Base-by-base conservation (phyloP, 306 rosid genomes). In the Sophora flavescens region DNA sequence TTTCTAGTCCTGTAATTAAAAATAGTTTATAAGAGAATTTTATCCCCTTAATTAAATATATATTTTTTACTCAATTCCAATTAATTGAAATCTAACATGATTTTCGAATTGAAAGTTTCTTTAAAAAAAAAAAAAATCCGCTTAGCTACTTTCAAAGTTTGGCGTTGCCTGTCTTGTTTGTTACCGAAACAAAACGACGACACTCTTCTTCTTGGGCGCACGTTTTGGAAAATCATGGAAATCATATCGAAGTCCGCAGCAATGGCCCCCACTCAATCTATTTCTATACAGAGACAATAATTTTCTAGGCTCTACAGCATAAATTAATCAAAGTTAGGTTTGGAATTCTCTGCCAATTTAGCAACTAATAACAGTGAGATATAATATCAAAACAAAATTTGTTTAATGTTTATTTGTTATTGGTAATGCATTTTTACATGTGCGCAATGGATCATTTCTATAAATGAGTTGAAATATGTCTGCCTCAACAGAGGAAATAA, bases 231-330 rank as follows among this genome's bases (percentile, higher is more conserved):
- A 15, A 41, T 33, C 48, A 18, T 14, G 17, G 14, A 9, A 41
- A 39, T 57, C 56, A 30, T 8, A 16, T 73, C 1, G 8, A 14
- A 6, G 42, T 33, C 30, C 11, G 28, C 47, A 18, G 33, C 44
- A 0, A 0, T 18, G 78, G 72, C 12, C 77, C 81, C 79, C 83
- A 71, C 82, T 74, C 82, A 79, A 82, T 82, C 83, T 42, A 68
- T 60, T 3, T 4, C 68, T 15, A 18, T 50, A 4, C 32, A 6
- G 32, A 36, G 5, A 22, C 47, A 53, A n/a, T 70, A 1, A 30
- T 73, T 9, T 15, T 15, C 6, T 35, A 11, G 22, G 4, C 2
- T 2, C 38, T 2, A 1, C 26, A 6, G 17, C 33, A 6, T 47
- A 47, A 47, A 47, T 47, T 61, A 50, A 75, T 68, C 80, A 63